Base-by-base conservation (phyloP, 495 filamentous ascomycete genomes). In the Tetracladium marchalianum region DNA sequence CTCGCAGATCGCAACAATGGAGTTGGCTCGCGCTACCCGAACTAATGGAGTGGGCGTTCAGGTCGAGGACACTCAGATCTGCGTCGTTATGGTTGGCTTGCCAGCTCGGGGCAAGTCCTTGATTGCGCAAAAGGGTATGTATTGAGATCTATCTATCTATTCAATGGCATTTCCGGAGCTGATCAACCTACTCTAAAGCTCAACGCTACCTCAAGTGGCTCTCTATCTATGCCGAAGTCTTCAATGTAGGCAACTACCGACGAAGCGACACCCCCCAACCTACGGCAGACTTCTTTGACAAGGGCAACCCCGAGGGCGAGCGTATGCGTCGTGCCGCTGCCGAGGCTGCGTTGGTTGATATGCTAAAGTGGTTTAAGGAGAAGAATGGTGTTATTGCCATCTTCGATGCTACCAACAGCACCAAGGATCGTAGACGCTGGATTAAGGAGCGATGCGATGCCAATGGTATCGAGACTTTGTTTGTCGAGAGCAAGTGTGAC, bases 31-130 rank as follows among this genome's bases (percentile, higher is more conserved):
- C 19, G 56, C 48, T 9, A 61, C 53, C 49, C 70, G 62, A 52
- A 69, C 73, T 71, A 77, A 77, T 52, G 60, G 69, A 16, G 17
- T 47, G 36, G 66, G 66, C 34, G 55, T 70, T n/a, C 80, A 93
- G 85, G 85, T 84, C 51, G 92, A 96, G 68, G 87, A 95, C 56
- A 88, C 85, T 27, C 84, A 83, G 59, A 94, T 98, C 63, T 95
- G 89, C 57, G 90, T 98, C n/a, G 85, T 97, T 44, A 96, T 98
- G 92, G 92, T 98, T 39, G 92, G 92, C 35, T 71, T 98, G 50
- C 92, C 92, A 35, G 92, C 92, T 46, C 75, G 92, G 43, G 92
- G 92, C 58, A 98, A 98, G 73, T 92, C 85, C 65, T 81, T 95
- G 56, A 97, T 98, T 58, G 90, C 92, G 32, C 87, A 92, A 57